A percentile compares a stretch with the other conserved stretches of the same genome.
phyloP scores from a whole-genome alignment of 345 rosid genomes.

The Odontarrhena argentea region DNA sequence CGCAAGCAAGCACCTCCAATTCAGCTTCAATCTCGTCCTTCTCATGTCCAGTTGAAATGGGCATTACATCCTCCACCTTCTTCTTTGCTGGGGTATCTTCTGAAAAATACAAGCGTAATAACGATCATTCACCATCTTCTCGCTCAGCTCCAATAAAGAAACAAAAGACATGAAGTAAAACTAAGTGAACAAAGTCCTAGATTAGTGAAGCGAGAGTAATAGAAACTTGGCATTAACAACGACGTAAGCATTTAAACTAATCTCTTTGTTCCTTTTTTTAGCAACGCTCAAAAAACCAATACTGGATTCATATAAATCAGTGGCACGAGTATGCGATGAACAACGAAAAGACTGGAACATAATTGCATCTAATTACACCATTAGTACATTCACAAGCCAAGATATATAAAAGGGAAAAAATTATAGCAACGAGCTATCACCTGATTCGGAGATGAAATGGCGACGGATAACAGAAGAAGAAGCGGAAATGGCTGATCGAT shows the following conservation, averaged over 20 bases:
- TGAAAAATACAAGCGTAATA: slow-evolving; percentile 27
- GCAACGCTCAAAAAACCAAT: background rate
- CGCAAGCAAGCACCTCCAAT: slow-evolving; percentile 52
- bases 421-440: slow-evolving; percentile 35
- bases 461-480: slow-evolving; percentile 42
- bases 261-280: background rate
- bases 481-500: slow-evolving; percentile 40
- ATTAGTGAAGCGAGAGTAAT: background rate
- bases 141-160: background rate
- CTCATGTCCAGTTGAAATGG: slow-evolving; percentile 93
- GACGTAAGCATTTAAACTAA: slow-evolving; percentile 16
- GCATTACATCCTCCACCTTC: slow-evolving; percentile 80
- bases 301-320: background rate
- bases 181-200: background rate
- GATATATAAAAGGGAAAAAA: slow-evolving; percentile 10
- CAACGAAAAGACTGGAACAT: slow-evolving; percentile 11
- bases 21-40: slow-evolving; percentile 84
- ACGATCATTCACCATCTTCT: background rate
- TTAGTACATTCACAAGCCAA: background rate
- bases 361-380: background rate
- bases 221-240: background rate
- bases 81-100: slow-evolving; percentile 50
- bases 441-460: slow-evolving; percentile 51
- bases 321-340: slow-evolving; percentile 24
- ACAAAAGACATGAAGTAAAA: background rate